Evolutionary conservation across 176 grass and related monocot species (phyloP).

Genomic region (Rhipidocladum racemiflorum): DNA sequence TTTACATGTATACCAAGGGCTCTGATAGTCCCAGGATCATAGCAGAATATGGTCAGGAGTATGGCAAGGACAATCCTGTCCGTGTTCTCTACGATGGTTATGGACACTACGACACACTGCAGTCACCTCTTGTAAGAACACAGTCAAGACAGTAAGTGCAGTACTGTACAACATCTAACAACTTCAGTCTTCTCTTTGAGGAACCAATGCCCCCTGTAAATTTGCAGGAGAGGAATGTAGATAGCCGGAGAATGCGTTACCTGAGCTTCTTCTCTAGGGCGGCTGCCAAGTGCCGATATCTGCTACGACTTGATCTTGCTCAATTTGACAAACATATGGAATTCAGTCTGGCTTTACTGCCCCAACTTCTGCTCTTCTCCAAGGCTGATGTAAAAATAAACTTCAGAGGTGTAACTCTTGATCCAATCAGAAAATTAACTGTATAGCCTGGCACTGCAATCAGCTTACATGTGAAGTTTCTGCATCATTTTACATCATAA

Average conservation of each 20-base stretch:
- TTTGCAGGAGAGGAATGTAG: conserved; percentile 47
- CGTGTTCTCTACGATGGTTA: conserved; percentile 82
- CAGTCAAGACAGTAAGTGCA: conserved; percentile 53
- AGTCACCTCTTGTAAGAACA: conserved; percentile 58
- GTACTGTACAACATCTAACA: conserved; percentile 27
- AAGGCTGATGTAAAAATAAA: conserved; percentile 45
- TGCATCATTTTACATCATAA: not conserved
- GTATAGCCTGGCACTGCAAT: not conserved
- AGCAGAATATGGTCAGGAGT: conserved; percentile 97
- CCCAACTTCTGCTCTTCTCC: not conserved
- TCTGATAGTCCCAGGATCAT: conserved; percentile 64
- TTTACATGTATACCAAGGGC: conserved; percentile 70
- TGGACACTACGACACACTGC: conserved; percentile 77
- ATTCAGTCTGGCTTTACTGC: conserved; percentile 5
- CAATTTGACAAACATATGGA: not conserved
- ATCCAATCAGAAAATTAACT: not conserved
- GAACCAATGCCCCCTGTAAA: conserved; percentile 10
- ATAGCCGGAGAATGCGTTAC: conserved; percentile 15
- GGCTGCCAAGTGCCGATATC: conserved; percentile 17
- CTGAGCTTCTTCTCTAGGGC: conserved; percentile 36
- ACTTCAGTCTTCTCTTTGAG: not conserved
- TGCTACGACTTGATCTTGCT: not conserved
- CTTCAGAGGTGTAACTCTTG: conserved; percentile 8
- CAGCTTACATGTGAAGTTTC: not conserved
- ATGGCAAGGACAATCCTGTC: conserved; percentile 79